A percentile compares a stretch with the other conserved stretches of the same genome.
phyloP scores from a whole-genome alignment of 305 asterid genomes.

The Fraxinus sp. region DNA sequence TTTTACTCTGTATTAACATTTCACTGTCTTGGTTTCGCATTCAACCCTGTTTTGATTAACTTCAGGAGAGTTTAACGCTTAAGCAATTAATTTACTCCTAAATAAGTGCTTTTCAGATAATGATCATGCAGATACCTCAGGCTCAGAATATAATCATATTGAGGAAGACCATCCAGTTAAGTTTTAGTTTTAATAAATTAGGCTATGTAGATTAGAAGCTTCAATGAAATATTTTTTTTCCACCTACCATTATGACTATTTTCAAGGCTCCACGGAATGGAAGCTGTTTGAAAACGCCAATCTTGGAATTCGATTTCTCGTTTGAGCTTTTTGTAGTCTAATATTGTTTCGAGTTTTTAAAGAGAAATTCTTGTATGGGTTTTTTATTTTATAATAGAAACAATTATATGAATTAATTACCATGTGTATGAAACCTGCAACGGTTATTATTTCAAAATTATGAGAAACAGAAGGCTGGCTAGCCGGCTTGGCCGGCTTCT shows the following conservation, averaged over 20 bases:
- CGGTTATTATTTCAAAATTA: neutral
- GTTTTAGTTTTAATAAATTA: neutral
- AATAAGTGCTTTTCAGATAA: conserved; percentile 26
- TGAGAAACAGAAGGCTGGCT: conserved; percentile 31
- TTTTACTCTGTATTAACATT: conserved; percentile 5
- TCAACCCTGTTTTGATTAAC: conserved; percentile 31
- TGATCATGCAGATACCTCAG: conserved; percentile 20
- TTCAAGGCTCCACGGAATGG: neutral
- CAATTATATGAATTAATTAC: neutral
- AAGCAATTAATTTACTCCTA: conserved; percentile 59
- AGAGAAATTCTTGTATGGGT: neutral
- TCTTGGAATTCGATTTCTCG: neutral
- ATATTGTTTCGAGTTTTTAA: neutral
- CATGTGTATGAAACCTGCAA: neutral
- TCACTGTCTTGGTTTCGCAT: conserved; percentile 25
- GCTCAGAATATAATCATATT: conserved; percentile 26
- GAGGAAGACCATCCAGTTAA: conserved; percentile 23
- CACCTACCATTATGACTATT: neutral
- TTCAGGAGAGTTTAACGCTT: conserved; percentile 60
- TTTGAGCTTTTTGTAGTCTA: neutral
- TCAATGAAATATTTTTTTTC: neutral
- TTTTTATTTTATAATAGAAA: neutral
- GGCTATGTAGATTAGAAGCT: conserved; percentile 15
- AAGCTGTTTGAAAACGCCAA: neutral
- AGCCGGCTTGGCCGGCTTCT: neutral